Percentiles rank a stretch among this genome's conserved stretches.
Conservation (phyloP, 2,329 filamentous ascomycete genomes). For the Aspergillus flavus region DNA sequence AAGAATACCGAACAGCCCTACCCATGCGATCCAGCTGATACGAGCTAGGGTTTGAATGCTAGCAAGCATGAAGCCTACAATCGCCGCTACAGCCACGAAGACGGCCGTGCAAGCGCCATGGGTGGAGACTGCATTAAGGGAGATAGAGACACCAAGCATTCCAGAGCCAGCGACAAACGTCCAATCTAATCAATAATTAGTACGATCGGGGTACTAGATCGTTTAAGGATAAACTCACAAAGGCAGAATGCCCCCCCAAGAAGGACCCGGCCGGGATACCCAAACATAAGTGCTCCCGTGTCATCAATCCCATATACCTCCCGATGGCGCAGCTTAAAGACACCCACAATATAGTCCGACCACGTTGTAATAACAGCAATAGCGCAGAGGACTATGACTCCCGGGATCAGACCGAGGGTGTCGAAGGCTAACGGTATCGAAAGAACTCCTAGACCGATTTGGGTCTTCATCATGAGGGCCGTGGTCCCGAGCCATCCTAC, state of each 20-base stretch:
- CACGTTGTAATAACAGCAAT: slow-evolving; percentile 51
- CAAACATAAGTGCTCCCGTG: slow-evolving; percentile 57
- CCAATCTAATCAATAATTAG: slow-evolving; percentile 26
- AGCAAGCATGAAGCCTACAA: slow-evolving; percentile 25
- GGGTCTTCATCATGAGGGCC: slow-evolving; percentile 39
- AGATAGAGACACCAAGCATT: slow-evolving; percentile 46
- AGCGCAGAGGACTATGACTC: slow-evolving; percentile 46
- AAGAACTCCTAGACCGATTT: slow-evolving; percentile 52
- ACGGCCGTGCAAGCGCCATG: slow-evolving; percentile 37
- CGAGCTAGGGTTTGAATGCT: slow-evolving; percentile 41
- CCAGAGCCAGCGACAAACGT: slow-evolving; percentile 46
- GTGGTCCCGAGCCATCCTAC: not conserved
- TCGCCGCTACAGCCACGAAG: slow-evolving; percentile 27
- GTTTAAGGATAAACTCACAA: slow-evolving; percentile 2
- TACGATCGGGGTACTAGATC: no score
- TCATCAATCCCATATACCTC: slow-evolving; percentile 62
- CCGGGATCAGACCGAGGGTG: slow-evolving; percentile 51
- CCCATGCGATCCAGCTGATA: slow-evolving; percentile 39
- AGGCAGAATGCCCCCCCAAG: slow-evolving; percentile 31
- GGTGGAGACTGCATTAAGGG: slow-evolving; percentile 43
- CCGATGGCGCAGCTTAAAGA: slow-evolving; percentile 56
- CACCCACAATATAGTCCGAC: slow-evolving; percentile 51
- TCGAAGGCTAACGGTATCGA: slow-evolving; percentile 52
- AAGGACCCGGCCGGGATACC: slow-evolving; percentile 46
- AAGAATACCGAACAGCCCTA: slow-evolving; percentile 29